These are phyloP conservation scores for Podospora appendiculata DNA, from an alignment of 495 filamentous ascomycete genomes.

Conservation along the genomic window DNA sequence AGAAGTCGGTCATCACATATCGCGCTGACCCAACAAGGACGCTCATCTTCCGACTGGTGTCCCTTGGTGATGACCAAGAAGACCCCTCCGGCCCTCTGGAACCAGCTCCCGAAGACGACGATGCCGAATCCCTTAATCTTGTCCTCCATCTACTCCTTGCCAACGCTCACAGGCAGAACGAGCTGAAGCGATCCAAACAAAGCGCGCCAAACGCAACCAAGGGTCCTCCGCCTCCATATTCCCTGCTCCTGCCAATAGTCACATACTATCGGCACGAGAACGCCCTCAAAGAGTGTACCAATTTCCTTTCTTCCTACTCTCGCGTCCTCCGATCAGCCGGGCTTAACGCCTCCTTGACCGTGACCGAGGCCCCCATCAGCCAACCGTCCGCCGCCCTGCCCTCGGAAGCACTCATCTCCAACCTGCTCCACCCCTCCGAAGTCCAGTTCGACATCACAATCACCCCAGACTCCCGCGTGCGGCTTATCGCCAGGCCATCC, in stretches of 20 bases:
- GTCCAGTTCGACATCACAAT: slow-evolving; percentile 33
- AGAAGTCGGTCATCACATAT: slow-evolving; percentile 50
- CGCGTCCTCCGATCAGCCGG: slow-evolving; percentile 17
- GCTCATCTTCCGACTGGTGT: slow-evolving; percentile 49
- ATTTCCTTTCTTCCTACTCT: slow-evolving; percentile 8
- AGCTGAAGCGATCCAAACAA: slow-evolving; percentile 28
- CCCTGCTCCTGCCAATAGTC: slow-evolving; percentile 58
- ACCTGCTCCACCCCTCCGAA: slow-evolving; percentile 14
- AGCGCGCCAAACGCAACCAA: slow-evolving; percentile 18
- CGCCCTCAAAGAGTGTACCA: slow-evolving; percentile 19
- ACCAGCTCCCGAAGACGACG: slow-evolving; percentile 20
- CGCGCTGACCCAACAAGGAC: slow-evolving; percentile 31
- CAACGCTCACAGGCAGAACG: slow-evolving; percentile 60
- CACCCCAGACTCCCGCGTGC: slow-evolving; percentile 25
- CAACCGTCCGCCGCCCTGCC: slow-evolving; percentile 1
- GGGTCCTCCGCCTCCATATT: slow-evolving; percentile 43
- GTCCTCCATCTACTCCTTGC: slow-evolving; percentile 58
- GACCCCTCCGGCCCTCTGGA: slow-evolving; percentile 6
- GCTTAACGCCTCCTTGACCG: slow-evolving; percentile 12
- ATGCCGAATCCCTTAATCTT: slow-evolving; percentile 53
- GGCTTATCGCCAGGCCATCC: slow-evolving; percentile 20
- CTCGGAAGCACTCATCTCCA: slow-evolving; percentile 10
- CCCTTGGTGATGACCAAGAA: slow-evolving; percentile 26
- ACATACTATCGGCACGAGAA: slow-evolving; percentile 54
- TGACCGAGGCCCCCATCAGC: slow-evolving; percentile 16